Evolutionary conservation across 2,329 filamentous ascomycete genomes (phyloP), one percentile per base, ranked within the genome.

Genomic region (Phialemonium atrogriseum): DNA sequence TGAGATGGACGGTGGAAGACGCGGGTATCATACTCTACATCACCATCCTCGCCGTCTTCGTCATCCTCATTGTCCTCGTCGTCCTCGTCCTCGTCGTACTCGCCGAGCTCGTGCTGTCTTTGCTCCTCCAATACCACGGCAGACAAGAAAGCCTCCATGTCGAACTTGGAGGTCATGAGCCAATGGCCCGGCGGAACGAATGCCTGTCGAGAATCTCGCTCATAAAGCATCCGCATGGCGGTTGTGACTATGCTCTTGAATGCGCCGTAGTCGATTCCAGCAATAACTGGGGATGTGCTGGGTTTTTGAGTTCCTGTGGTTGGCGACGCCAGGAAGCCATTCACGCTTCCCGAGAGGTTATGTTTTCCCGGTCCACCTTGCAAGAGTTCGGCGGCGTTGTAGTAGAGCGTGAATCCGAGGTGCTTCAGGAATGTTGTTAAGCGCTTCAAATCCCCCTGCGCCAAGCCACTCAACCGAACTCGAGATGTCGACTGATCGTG

Each of bases 121-220:
- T 93, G 80, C 51, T 95, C 87, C 56, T 98, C 91, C 27, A 77
- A 68, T 3, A 95, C 87, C 2, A 96, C 88, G 2, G 84, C 81
- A 7, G 76, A 70, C 27, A 94, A 82, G 48, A 96, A 96, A 0
- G 81, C 77, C 39, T 82, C 78, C 80, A 94, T 91, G 47, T 95
- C 83, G 35, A 96, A 84, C 38, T 77, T 80, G 1, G 66, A 67
- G 2, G 83, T 91, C 88, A 96, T 96, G 21, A 96, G 66, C 91
- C 91, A 98, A 53, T 94, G 88, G 29, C 77, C 73, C n/a, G 69
- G 60, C 2, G 86, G 82, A 14, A 96, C 60, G 50, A 96, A 96
- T 18, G 73, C 78, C 14, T 88, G 77, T 37, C 91, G 72, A 7
- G 91, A 98, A 55, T 96, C 89, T 53, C 89, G 71, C 56, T 95